Conservation (phyloP, 345 rosid genomes). For the Trapa incisa region DNA sequence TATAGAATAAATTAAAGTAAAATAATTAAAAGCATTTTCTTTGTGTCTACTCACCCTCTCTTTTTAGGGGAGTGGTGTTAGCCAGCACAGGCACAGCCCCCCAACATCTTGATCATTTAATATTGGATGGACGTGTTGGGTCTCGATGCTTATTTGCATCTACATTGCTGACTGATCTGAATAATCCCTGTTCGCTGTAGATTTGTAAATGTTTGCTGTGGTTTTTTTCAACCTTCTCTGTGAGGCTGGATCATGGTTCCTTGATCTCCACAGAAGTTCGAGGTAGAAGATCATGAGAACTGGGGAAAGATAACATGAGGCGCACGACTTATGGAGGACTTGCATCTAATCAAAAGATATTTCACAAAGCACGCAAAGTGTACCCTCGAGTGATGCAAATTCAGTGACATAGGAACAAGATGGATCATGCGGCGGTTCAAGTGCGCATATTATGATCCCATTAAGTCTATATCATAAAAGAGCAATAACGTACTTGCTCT, state of each 20-base stretch:
- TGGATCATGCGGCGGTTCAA: background rate
- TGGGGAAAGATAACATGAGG: background rate
- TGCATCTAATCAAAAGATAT: background rate
- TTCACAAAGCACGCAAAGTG: background rate
- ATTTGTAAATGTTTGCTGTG: too few relatives aligned
- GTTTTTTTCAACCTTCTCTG: background rate
- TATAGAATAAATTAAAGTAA: background rate
- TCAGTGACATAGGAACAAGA: background rate
- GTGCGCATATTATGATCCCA: background rate
- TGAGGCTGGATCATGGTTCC: background rate
- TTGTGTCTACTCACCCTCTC: background rate
- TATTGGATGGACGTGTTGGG: too few relatives aligned
- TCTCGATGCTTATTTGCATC: too few relatives aligned
- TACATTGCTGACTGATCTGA: too few relatives aligned
- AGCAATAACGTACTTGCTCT: background rate
- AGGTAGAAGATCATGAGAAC: background rate
- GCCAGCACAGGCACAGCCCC: background rate
- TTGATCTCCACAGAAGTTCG: background rate
- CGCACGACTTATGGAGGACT: background rate
- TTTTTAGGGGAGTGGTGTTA: slow-evolving; percentile 8
- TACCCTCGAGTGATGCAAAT: background rate
- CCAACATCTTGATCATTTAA: too few relatives aligned
- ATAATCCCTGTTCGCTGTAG: too few relatives aligned
- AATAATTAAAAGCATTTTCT: background rate
- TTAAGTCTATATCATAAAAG: background rate